Evolutionary conservation across 495 filamentous ascomycete species (phyloP).

Genomic region (Evansstolkia leycettana): DNA sequence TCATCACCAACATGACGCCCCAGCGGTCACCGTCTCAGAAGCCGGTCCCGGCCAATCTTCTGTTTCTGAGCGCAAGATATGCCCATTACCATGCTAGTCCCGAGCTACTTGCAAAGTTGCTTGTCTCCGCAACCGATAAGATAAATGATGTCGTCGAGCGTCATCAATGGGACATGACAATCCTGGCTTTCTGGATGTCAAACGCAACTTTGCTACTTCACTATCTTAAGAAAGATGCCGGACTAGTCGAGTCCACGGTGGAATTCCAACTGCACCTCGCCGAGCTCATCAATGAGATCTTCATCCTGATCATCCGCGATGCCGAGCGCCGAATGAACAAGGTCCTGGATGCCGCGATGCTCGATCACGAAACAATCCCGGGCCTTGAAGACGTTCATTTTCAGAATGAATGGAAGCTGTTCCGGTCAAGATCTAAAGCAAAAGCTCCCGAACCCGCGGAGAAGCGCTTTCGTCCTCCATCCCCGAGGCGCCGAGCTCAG

Average conservation of each 20-base stretch:
- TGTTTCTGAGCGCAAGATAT: constrained; percentile 91
- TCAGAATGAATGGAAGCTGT: constrained; percentile 95
- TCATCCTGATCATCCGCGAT: constrained; percentile 95
- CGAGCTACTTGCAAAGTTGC: constrained; percentile 67
- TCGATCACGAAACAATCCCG: constrained; percentile 97
- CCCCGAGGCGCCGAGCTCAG: constrained; percentile 87
- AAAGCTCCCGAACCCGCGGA: constrained; percentile 76
- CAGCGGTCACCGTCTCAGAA: constrained; percentile 93
- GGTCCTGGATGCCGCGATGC: constrained; percentile 80
- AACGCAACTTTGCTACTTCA: constrained; percentile 91
- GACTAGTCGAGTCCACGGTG: constrained; percentile 67
- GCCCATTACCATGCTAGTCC: constrained; percentile 90
- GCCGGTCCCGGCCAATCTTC: constrained; percentile 90
- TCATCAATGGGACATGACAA: constrained; percentile 99
- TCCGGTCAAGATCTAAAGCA: constrained; percentile 76
- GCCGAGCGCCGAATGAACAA: constrained; percentile 98
- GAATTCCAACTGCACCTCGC: constrained; percentile 88
- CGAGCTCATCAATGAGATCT: constrained; percentile 96
- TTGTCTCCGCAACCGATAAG: constrained; percentile 83
- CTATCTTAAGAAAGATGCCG: constrained; percentile 90
- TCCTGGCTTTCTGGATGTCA: constrained; percentile 96
- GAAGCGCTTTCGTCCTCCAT: constrained; percentile 84
- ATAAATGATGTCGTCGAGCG: constrained; percentile 91
- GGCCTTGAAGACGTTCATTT: constrained; percentile 94
- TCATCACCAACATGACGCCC: constrained; percentile 97